phyloP scores from a whole-genome alignment of 2,329 filamentous ascomycete genomes.

The Verticillium nonalfalfae region DNA sequence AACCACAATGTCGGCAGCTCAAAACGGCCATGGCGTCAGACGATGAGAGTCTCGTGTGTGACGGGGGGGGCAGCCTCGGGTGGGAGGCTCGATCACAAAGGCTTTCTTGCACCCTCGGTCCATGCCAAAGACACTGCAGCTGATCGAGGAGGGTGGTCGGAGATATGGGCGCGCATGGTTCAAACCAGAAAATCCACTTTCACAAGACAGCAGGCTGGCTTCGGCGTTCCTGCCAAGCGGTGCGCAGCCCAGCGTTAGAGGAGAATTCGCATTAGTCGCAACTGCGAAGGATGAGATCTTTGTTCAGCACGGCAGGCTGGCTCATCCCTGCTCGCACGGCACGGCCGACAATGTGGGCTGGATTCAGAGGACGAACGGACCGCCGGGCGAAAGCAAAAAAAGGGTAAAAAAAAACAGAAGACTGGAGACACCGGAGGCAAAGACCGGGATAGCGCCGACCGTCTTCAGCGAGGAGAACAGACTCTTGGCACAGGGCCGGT shows the following conservation, averaged over 20 bases:
- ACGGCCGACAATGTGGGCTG: not conserved
- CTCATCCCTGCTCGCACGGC: not conserved
- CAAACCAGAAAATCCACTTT: not conserved
- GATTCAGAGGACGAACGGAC: not conserved
- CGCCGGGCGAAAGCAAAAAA: not conserved
- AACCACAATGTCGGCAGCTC: not conserved
- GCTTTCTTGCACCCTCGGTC: not conserved
- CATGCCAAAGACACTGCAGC: not conserved
- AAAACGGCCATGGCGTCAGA: not conserved
- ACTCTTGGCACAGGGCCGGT: not conserved
- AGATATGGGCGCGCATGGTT: not conserved
- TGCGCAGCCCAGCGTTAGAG: not conserved
- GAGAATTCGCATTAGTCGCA: not conserved
- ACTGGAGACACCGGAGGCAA: not conserved
- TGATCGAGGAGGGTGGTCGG: not conserved
- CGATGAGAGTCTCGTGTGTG: not conserved
- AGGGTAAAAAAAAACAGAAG: not conserved
- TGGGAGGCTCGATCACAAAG: not conserved
- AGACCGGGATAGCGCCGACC: not conserved
- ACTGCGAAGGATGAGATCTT: not conserved
- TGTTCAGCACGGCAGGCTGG: not conserved
- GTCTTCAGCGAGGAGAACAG: not conserved
- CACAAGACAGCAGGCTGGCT: not conserved
- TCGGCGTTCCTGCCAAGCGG: not conserved
- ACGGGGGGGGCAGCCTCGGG: not conserved